phyloP scores from a whole-genome alignment of 257 asterid genomes.

The Thymus mandschuricus region DNA sequence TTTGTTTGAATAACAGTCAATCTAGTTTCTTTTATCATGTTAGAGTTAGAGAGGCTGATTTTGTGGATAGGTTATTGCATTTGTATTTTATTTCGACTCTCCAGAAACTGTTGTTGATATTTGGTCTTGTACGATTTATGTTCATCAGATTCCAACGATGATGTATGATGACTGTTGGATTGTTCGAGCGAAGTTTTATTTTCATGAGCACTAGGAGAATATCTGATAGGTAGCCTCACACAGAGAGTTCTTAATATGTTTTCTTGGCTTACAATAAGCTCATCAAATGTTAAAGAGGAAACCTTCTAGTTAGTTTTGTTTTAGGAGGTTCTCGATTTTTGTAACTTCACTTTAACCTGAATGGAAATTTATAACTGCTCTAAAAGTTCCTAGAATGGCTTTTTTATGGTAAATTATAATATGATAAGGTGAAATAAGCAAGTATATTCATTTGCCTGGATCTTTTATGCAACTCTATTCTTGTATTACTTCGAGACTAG shows the following conservation, averaged over 20 bases:
- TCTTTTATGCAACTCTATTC: too few species aligned
- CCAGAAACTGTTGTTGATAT: slow-evolving; percentile 32
- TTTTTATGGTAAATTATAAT: too few species aligned
- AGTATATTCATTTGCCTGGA: too few species aligned
- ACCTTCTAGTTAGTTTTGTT: slow-evolving; percentile 20
- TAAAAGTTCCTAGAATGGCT: too few species aligned
- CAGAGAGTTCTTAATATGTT: not conserved
- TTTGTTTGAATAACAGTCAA: slow-evolving; percentile 24
- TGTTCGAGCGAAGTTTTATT: slow-evolving; percentile 50
- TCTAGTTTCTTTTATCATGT: slow-evolving; percentile 24
- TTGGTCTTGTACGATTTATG: slow-evolving; percentile 48
- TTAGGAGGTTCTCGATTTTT: slow-evolving; percentile 19
- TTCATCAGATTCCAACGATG: slow-evolving; percentile 80
- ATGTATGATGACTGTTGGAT: slow-evolving; percentile 77
- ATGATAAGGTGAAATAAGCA: too few species aligned
- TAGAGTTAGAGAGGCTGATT: too few species aligned
- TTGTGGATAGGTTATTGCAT: slow-evolving; percentile 11
- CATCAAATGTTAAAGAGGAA: slow-evolving; percentile 19
- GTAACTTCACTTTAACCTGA: slow-evolving; percentile 20
- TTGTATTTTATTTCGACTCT: slow-evolving; percentile 24
- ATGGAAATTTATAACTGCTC: too few species aligned
- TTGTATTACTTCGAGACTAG: too few species aligned
- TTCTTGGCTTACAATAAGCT: slow-evolving; percentile 27
- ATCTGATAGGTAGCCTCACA: slow-evolving; percentile 42
- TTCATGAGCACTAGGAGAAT: slow-evolving; percentile 53